A percentile compares a stretch with the other conserved stretches of the same genome.
These are phyloP conservation scores for Vaccinium vitisidaea DNA, from an alignment of 148 eudicot species.

Conservation along the genomic window DNA sequence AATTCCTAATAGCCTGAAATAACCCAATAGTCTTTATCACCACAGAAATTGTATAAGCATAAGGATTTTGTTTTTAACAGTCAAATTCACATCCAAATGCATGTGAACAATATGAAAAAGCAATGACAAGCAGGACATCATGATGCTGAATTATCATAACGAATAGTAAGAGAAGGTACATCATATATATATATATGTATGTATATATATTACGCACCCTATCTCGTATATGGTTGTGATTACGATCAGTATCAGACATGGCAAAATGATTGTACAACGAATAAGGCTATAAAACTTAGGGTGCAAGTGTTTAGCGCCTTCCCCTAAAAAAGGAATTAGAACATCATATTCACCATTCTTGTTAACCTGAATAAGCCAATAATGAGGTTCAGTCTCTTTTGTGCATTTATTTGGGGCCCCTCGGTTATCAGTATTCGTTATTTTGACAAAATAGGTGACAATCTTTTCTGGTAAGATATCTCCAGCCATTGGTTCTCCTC, in stretches of 20 bases:
- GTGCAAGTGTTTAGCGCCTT: background rate
- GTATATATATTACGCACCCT: background rate
- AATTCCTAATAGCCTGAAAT: background rate
- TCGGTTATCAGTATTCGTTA: background rate
- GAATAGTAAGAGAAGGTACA: background rate
- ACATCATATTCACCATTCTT: background rate
- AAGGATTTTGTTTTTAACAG: background rate
- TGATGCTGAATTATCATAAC: background rate
- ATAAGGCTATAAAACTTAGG: background rate
- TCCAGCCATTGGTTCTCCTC: background rate
- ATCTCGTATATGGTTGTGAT: background rate
- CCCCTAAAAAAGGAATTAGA: background rate
- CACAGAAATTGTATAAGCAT: background rate
- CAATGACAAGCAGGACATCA: background rate
- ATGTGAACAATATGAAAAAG: slow-evolving; percentile 5
- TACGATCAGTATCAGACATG: background rate
- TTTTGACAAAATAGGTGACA: background rate
- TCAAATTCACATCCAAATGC: background rate
- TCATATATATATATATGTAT: too few relatives aligned
- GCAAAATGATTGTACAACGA: background rate
- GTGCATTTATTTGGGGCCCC: background rate
- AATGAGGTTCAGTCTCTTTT: background rate
- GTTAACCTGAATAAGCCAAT: background rate
- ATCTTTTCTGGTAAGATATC: background rate
- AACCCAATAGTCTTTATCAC: background rate